Percentiles rank a stretch among this genome's conserved stretches.
Conservation (phyloP, 495 filamentous ascomycete genomes). For the Symbiotaphrina buchneri region DNA sequence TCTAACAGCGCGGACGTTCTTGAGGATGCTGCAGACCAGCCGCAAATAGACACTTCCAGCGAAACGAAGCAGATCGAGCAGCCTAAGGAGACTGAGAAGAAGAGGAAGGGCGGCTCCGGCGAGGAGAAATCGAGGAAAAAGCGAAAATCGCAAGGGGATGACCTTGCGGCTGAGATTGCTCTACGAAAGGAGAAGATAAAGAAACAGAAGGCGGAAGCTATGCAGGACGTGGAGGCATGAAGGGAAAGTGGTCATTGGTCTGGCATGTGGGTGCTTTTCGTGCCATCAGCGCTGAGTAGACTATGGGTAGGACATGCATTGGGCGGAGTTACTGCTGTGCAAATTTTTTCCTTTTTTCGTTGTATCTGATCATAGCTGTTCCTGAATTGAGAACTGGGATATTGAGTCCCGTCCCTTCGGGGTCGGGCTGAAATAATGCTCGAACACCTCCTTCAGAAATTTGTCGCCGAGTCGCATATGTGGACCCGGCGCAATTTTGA, state of each 20-base stretch:
- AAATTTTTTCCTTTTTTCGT: background rate
- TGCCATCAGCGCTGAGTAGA: too few species aligned
- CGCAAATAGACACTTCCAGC: conserved; percentile 6
- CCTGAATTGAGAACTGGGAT: background rate
- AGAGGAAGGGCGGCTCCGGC: too few species aligned
- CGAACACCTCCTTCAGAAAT: conserved; percentile 40
- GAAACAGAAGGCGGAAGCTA: conserved; percentile 24
- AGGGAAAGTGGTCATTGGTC: background rate
- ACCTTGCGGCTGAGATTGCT: conserved; percentile 10
- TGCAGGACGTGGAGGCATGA: conserved; percentile 25
- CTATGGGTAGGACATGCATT: background rate
- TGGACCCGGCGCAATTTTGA: conserved; percentile 40
- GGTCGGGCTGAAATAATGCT: conserved; percentile 42
- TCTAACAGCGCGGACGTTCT: conserved; percentile 59
- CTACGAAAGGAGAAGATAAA: conserved; percentile 21
- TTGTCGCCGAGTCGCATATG: conserved; percentile 71
- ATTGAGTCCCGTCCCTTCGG: conserved; percentile 2
- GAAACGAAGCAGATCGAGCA: conserved; percentile 15
- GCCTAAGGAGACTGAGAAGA: conserved; percentile 20
- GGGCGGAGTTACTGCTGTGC: too few species aligned
- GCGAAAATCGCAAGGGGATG: conserved; percentile 17
- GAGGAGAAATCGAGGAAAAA: conserved; percentile 21
- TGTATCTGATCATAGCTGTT: background rate
- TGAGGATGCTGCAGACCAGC: conserved; percentile 23
- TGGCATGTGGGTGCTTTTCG: too few species aligned